Conservation (phyloP, 768 basidiomycete genomes). For the Mycena indigotica region DNA sequence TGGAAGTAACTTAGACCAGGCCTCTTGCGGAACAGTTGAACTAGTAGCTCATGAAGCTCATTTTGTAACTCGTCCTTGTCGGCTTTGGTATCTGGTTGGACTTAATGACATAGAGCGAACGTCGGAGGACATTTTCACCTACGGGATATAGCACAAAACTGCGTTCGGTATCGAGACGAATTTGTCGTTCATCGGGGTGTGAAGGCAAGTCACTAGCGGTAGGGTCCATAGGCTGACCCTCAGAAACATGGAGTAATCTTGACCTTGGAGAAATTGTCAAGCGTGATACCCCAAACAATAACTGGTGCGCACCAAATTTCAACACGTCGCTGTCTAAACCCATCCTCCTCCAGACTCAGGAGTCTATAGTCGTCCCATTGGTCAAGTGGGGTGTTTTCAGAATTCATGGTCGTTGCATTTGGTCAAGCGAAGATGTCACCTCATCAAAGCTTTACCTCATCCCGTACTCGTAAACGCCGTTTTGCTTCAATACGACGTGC, state of each 20-base stretch:
- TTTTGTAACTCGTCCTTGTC: constrained; percentile 61
- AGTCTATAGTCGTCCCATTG: constrained; percentile 51
- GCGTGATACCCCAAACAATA: constrained; percentile 28
- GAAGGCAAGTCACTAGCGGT: constrained; percentile 17
- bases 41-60: constrained; percentile 71
- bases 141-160: constrained; percentile 93
- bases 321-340: constrained; percentile 60
- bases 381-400: constrained; percentile 8
- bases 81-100: constrained; percentile 21
- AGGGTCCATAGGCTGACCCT: constrained; percentile 17
- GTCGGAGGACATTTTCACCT: constrained; percentile 51
- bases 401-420: constrained; percentile 15
- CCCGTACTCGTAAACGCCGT: no score
- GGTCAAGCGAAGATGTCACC: no score
- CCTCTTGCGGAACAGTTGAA: constrained; percentile 71
- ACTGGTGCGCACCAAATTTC: constrained; percentile 53
- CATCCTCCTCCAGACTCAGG: constrained; percentile 57
- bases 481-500: background rate
- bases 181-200: constrained; percentile 85
- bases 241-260: constrained; percentile 35
- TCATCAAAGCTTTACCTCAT: no score
- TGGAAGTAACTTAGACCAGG: constrained; percentile 84
- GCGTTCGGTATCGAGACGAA: constrained; percentile 85
- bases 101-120: background rate
- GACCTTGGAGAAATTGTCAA: constrained; percentile 16